Conservation (phyloP, 352 stramenopile genomes). For the Plasmopara muralis region DNA sequence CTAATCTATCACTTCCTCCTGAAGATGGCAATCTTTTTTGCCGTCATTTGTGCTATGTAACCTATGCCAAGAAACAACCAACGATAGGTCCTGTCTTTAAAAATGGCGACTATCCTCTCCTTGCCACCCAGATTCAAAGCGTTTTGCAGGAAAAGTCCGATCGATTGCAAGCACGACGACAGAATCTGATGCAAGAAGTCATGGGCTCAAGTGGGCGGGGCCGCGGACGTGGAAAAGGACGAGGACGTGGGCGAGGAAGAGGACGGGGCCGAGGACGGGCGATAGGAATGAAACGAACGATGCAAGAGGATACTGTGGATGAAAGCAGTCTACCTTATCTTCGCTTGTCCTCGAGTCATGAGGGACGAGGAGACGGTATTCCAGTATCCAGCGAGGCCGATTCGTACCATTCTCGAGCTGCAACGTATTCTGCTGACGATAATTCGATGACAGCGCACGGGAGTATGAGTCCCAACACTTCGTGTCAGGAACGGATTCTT, state of each 20-base stretch:
- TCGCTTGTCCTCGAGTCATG: slow-evolving; percentile 16
- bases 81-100: slow-evolving; percentile 13
- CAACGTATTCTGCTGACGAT: slow-evolving; percentile 9
- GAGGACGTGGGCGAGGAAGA: slow-evolving; percentile 20
- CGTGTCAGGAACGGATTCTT: slow-evolving; percentile 11
- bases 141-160: slow-evolving; percentile 31
- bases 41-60: slow-evolving; percentile 50
- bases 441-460: slow-evolving; percentile 7
- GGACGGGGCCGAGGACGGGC: slow-evolving; percentile 18
- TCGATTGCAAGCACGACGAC: slow-evolving; percentile 22
- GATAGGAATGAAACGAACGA: slow-evolving; percentile 18
- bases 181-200: slow-evolving; percentile 17
- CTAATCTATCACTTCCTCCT: slow-evolving; percentile 50
- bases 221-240: slow-evolving; percentile 12
- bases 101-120: slow-evolving; percentile 33
- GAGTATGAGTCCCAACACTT: slow-evolving; percentile 24
- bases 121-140: slow-evolving; percentile 40
- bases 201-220: slow-evolving; percentile 6
- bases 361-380: slow-evolving; percentile 4
- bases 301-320: slow-evolving; percentile 16
- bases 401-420: slow-evolving; percentile 10
- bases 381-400: slow-evolving; percentile 9
- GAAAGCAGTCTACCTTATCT: slow-evolving; percentile 10
- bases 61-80: slow-evolving; percentile 33
- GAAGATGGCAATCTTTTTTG: slow-evolving; percentile 69